Percentiles rank a stretch among this genome's conserved stretches.
Conservation (phyloP, 1,284 basidiomycete species). For the Heterobasidion parviporum region DNA sequence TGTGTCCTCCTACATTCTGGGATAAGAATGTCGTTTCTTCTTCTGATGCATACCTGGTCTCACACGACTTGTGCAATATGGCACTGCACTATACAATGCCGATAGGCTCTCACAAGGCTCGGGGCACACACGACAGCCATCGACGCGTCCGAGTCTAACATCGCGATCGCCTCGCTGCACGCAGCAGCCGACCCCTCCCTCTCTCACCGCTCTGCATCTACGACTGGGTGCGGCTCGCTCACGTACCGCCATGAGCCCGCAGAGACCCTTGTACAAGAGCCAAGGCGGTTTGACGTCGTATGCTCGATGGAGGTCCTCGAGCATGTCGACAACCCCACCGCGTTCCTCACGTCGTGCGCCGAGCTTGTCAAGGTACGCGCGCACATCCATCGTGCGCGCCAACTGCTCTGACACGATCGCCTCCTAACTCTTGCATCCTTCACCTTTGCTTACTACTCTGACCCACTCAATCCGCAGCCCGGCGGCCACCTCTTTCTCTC, state of each 20-base stretch:
- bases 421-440: not conserved
- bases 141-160: conserved; percentile 86
- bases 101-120: conserved; percentile 77
- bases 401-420: too few species aligned
- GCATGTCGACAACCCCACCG: conserved; percentile 88
- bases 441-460: not conserved
- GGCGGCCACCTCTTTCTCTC: conserved; percentile 94
- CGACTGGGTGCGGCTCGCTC: conserved; percentile 26
- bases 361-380: conserved; percentile 73
- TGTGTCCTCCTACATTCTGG: conserved; percentile 23
- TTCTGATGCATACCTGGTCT: not conserved
- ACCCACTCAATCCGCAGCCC: conserved; percentile 44
- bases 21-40: not conserved
- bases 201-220: conserved; percentile 10
- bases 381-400: not conserved
- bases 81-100: not conserved
- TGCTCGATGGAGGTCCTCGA: conserved; percentile 98
- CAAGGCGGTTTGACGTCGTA: conserved; percentile 80
- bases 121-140: conserved; percentile 85
- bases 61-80: too few species aligned
- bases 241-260: conserved; percentile 76
- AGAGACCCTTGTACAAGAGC: conserved; percentile 60
- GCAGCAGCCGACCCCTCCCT: conserved; percentile 71
- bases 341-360: conserved; percentile 78
- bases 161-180: conserved; percentile 81